These are phyloP conservation scores for Leccinum subgranulosum DNA, from an alignment of 768 basidiomycete genomes.

Conservation along the genomic window DNA sequence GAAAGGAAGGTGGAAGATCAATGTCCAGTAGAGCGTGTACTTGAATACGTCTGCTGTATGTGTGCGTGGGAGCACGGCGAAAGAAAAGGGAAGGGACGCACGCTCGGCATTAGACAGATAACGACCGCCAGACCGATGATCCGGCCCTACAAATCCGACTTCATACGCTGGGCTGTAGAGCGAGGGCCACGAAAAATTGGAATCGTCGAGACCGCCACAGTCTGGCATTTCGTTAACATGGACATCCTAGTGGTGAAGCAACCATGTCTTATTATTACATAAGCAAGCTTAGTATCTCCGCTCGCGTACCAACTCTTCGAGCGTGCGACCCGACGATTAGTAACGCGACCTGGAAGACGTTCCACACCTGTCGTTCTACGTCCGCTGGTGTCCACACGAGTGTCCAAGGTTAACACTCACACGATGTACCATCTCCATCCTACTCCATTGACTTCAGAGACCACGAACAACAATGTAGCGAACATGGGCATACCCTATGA, in stretches of 20 bases:
- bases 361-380: too few relatives aligned
- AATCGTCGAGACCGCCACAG: neutral
- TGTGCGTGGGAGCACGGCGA: neutral
- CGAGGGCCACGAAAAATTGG: neutral
- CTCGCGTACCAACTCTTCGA: too few relatives aligned
- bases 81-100: neutral
- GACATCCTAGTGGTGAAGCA: neutral
- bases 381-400: too few relatives aligned
- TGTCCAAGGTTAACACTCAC: too few relatives aligned
- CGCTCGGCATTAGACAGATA: neutral
- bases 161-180: neutral
- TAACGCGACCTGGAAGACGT: too few relatives aligned
- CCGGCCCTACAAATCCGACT: neutral
- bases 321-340: too few relatives aligned
- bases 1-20: conserved; percentile 44
- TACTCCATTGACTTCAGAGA: too few relatives aligned
- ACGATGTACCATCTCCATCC: too few relatives aligned
- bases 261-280: neutral
- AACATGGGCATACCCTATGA: too few relatives aligned
- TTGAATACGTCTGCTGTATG: conserved; percentile 36
- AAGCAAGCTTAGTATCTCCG: neutral
- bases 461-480: too few relatives aligned
- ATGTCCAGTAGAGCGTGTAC: conserved; percentile 48
- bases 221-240: neutral
- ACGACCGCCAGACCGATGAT: neutral